Evolutionary conservation across 164 flowering plant species (phyloP).

Genomic region (Kalanchoe fedtschenkoi): DNA sequence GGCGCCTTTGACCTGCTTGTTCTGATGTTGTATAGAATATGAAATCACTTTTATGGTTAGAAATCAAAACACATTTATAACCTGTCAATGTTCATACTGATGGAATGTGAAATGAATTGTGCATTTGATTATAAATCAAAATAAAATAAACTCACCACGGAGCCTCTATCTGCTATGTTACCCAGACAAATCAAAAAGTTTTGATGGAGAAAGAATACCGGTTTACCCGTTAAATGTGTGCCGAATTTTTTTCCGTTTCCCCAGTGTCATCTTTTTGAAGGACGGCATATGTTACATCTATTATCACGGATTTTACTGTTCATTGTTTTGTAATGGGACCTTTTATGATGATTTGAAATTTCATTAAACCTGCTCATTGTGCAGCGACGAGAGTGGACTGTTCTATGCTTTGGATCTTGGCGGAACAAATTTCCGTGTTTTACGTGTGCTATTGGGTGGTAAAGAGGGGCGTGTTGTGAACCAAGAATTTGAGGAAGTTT

Average conservation of each 20-base stretch:
- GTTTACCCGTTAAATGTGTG: neutral
- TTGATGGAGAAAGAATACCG: neutral
- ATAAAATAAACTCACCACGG: neutral
- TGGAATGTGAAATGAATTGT: neutral
- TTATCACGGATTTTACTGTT: too few relatives aligned
- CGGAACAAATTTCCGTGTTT: slow-evolving; percentile 92
- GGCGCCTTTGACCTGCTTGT: neutral
- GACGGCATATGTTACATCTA: neutral
- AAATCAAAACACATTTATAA: neutral
- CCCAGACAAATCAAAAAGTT: neutral
- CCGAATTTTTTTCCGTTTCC: neutral
- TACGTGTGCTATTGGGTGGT: slow-evolving; percentile 83
- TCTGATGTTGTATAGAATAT: neutral
- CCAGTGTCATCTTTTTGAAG: neutral
- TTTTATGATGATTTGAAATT: too few relatives aligned
- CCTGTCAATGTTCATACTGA: neutral
- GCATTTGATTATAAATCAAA: neutral
- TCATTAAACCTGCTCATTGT: neutral
- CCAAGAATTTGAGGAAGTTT: slow-evolving; percentile 77
- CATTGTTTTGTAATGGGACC: too few relatives aligned
- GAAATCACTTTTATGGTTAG: neutral
- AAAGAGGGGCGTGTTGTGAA: slow-evolving; percentile 45
- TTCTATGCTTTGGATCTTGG: slow-evolving; percentile 96
- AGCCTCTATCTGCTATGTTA: neutral
- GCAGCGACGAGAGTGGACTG: slow-evolving; percentile 68